Conservation (phyloP, 352 stramenopile species). For the Pilasporangium apinafurcum region DNA sequence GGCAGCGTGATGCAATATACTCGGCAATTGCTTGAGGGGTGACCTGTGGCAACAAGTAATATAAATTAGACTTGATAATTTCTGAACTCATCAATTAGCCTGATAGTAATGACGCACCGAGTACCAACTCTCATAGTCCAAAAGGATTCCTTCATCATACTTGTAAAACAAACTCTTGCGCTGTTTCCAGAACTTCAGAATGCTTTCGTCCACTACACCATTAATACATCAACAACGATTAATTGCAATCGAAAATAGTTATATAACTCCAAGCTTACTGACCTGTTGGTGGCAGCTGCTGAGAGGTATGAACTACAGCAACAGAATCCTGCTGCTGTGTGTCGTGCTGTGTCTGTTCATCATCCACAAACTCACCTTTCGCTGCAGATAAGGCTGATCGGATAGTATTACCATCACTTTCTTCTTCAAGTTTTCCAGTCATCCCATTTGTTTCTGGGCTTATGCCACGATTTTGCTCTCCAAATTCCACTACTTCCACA, state of each 20-base stretch:
- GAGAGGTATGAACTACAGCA: not conserved
- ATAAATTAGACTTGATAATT: not conserved
- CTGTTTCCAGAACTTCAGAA: slow-evolving; percentile 90
- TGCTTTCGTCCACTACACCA: slow-evolving; percentile 21
- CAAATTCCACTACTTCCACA: slow-evolving; percentile 33
- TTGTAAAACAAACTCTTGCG: slow-evolving; percentile 84
- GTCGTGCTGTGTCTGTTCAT: not conserved
- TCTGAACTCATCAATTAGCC: too few species aligned
- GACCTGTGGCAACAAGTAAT: slow-evolving; percentile 27
- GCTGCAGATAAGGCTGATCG: not conserved
- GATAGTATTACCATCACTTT: too few species aligned
- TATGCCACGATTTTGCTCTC: not conserved
- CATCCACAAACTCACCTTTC: not conserved
- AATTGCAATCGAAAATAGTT: too few species aligned
- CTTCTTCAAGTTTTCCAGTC: too few species aligned
- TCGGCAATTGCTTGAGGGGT: slow-evolving; percentile 88
- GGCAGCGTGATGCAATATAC: slow-evolving; percentile 75
- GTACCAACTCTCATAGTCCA: slow-evolving; percentile 93
- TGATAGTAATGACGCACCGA: slow-evolving; percentile 42
- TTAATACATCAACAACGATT: not conserved
- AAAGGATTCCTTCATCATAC: slow-evolving; percentile 87
- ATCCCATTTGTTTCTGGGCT: too few species aligned
- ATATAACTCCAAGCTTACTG: too few species aligned
- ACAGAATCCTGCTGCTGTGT: too few species aligned
- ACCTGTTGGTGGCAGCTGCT: too few species aligned